phyloP scores from a whole-genome alignment of 225 moss, liverwort and hornwort species.

The Ulota crispa region DNA sequence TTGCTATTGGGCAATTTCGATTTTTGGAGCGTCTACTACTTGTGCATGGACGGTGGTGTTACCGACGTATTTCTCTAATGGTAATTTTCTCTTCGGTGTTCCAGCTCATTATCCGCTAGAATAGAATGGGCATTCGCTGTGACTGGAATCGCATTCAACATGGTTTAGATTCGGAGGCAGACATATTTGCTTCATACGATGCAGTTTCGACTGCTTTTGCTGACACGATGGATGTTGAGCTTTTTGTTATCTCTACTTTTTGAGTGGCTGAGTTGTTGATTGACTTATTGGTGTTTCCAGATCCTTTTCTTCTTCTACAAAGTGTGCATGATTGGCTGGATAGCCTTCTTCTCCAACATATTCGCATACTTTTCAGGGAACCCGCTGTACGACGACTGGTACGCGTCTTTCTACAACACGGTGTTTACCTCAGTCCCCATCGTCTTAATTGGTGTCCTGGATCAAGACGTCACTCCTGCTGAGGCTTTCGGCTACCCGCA shows the following conservation, averaged over 20 bases:
- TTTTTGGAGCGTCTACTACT: constrained; percentile 56
- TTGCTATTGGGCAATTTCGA: constrained; percentile 58
- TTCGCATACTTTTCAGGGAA: constrained; percentile 76
- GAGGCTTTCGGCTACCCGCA: constrained; percentile 59
- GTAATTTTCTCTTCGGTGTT: constrained; percentile 7
- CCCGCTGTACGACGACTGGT: constrained; percentile 90
- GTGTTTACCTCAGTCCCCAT: constrained; percentile 78
- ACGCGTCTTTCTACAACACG: constrained; percentile 86
- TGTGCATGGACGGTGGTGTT: constrained; percentile 64
- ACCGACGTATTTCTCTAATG: constrained; percentile 58
- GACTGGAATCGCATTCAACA: neutral
- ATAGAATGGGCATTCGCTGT: neutral
- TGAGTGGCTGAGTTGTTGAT: neutral
- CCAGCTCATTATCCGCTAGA: neutral
- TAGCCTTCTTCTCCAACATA: constrained; percentile 81
- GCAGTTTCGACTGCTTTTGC: neutral
- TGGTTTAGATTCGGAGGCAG: neutral
- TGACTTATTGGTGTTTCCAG: constrained; percentile 44
- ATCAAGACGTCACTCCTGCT: constrained; percentile 75
- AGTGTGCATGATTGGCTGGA: constrained; percentile 84
- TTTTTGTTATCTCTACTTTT: neutral
- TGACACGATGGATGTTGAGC: neutral
- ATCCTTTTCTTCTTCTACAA: constrained; percentile 92
- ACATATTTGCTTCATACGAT: neutral
- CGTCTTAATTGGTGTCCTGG: constrained; percentile 59